A percentile compares a stretch with the other conserved stretches of the same genome.
These are phyloP conservation scores for Cladosporium cucumerinum DNA, from an alignment of 2,329 filamentous ascomycete genomes.

Conservation along the genomic window DNA sequence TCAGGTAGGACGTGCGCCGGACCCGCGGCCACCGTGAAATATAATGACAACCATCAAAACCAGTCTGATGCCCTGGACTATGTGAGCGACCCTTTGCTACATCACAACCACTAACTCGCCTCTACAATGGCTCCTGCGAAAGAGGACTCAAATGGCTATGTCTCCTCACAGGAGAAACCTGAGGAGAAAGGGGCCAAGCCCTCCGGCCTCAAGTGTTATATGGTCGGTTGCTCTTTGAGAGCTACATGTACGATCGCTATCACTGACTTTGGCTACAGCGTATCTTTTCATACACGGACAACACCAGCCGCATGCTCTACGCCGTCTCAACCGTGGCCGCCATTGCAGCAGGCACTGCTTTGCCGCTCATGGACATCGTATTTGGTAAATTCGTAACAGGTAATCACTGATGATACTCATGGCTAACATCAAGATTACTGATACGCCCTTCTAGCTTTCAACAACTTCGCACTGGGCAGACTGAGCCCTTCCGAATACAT, in stretches of 20 bases:
- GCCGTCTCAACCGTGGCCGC: slow-evolving; percentile 33
- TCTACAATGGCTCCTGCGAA: neutral
- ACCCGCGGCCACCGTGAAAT: slow-evolving; percentile 2
- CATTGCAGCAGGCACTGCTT: slow-evolving; percentile 43
- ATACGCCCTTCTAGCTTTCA: neutral
- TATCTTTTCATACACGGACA: slow-evolving; percentile 35
- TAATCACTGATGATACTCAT: neutral
- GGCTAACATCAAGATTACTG: neutral
- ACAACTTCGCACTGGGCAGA: slow-evolving; percentile 8
- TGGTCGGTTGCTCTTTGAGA: neutral
- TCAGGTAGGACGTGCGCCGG: neutral
- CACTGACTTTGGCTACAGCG: slow-evolving; percentile 18
- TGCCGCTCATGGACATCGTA: slow-evolving; percentile 51
- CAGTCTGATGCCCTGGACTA: neutral
- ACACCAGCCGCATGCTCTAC: slow-evolving; percentile 29
- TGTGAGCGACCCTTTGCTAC: neutral
- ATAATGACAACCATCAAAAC: neutral
- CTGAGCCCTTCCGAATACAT: slow-evolving; percentile 5
- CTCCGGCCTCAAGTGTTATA: slow-evolving; percentile 10
- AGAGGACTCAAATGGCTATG: neutral
- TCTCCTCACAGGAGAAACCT: neutral
- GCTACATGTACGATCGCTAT: neutral
- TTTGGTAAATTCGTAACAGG: slow-evolving; percentile 49
- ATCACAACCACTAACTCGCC: neutral
- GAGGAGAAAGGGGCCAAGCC: neutral